phyloP scores from a whole-genome alignment of 768 basidiomycete genomes.

The Trametes cinnabarina region DNA sequence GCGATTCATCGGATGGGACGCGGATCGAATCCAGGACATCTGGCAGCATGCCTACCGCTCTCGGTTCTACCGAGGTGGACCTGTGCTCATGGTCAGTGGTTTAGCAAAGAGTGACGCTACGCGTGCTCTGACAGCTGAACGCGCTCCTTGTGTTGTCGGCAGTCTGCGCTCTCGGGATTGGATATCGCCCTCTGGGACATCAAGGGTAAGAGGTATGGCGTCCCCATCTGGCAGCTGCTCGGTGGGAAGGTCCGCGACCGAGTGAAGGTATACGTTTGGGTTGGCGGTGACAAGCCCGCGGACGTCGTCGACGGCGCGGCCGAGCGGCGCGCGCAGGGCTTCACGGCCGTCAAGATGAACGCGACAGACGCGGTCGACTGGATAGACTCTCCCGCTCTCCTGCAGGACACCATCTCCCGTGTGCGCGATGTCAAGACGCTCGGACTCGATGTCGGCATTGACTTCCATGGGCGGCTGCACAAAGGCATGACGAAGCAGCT shows the following conservation, averaged over 20 bases:
- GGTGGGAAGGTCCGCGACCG: slow-evolving; percentile 67
- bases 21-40: slow-evolving; percentile 68
- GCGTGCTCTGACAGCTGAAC: too few species aligned
- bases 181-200: slow-evolving; percentile 78
- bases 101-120: too few species aligned
- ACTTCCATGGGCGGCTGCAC: slow-evolving; percentile 71
- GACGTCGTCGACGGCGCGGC: slow-evolving; percentile 53
- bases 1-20: slow-evolving; percentile 59
- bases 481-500: slow-evolving; percentile 71
- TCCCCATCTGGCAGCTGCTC: slow-evolving; percentile 53
- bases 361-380: slow-evolving; percentile 40
- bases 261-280: slow-evolving; percentile 59
- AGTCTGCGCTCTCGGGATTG: slow-evolving; percentile 57
- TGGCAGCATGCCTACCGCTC: slow-evolving; percentile 65
- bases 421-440: slow-evolving; percentile 43
- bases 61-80: slow-evolving; percentile 73
- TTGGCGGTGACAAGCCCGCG: slow-evolving; percentile 45
- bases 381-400: slow-evolving; percentile 58
- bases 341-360: slow-evolving; percentile 75
- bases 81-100: slow-evolving; percentile 58
- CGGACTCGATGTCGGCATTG: slow-evolving; percentile 63
- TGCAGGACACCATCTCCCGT: slow-evolving; percentile 51
- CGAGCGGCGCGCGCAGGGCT: slow-evolving; percentile 57
- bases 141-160: background rate
- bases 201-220: slow-evolving; percentile 74